phyloP scores from a whole-genome alignment of 1,139 yeast genomes.

The Hansenula sp. region DNA sequence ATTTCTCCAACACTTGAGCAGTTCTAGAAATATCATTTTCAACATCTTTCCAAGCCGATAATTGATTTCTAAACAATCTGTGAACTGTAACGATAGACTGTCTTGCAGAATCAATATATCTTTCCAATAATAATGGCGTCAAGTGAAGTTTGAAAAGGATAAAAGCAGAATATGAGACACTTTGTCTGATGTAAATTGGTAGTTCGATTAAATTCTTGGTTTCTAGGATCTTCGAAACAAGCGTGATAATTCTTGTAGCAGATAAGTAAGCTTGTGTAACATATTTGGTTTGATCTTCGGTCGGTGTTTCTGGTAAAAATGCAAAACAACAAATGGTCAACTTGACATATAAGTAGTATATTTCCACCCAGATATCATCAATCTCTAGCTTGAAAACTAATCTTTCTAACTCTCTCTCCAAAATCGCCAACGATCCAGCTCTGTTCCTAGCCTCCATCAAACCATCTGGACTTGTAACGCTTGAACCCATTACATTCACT shows the following conservation, averaged over 20 bases:
- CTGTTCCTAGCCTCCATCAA: constrained; percentile 80
- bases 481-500: constrained; percentile 83
- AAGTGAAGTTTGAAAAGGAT: constrained; percentile 78
- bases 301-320: constrained; percentile 86
- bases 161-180: constrained; percentile 78
- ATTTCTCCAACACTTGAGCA: constrained; percentile 87
- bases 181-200: constrained; percentile 84
- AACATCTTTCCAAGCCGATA: constrained; percentile 84
- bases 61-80: constrained; percentile 77
- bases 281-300: constrained; percentile 82
- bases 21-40: constrained; percentile 90
- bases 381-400: constrained; percentile 59
- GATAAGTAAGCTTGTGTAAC: constrained; percentile 78
- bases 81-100: constrained; percentile 94
- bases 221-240: constrained; percentile 70
- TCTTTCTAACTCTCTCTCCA: constrained; percentile 76
- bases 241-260: constrained; percentile 79
- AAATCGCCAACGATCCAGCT: constrained; percentile 70
- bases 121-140: constrained; percentile 71
- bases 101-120: constrained; percentile 82
- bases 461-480: constrained; percentile 89
- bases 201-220: constrained; percentile 69
- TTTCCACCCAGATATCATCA: constrained; percentile 70
- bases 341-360: constrained; percentile 73
- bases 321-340: constrained; percentile 87